Base-by-base conservation (phyloP, 371 early-diverging fungal genomes). In the Mortierella sp. region DNA sequence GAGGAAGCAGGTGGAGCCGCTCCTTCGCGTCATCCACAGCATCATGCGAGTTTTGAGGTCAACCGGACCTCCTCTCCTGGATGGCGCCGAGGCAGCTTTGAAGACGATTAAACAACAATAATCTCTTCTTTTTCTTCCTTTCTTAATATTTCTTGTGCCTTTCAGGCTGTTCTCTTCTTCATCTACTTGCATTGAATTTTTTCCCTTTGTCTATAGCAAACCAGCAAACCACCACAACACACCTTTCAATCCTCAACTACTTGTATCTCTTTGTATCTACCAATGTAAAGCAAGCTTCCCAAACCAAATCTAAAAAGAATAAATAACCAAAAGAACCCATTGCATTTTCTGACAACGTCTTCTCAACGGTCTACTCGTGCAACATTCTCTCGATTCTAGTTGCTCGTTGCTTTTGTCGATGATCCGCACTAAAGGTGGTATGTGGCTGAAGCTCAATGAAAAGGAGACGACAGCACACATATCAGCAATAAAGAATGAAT, bases 51-150 rank as follows among this genome's bases (percentile, higher is more conserved):
- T 50, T 84, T 84, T 72, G 85, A 84, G 28, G 85, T 84, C 38
- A 76, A 57, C n/a, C 71, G 85, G 28, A 73, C 19, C 34, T 72
- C 77, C 0, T 76, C 79, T 16, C 79, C 81, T 3, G 85, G 84
- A 57, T 84, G 84, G 84, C 80, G 84, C 16, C 78, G 84, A 0
- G 84, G 84, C 34, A 84, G 84, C 75, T 84, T 84, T 63, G 84
- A 80, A 28, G 84, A 84, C 26, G 84, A 84, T 74, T 84, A 48
- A 84, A 55, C 3, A 48, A 8, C 34, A 19, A 28, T 16, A 31
- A 1, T 16, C 63, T 2, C 31, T 31, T 63, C 31, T 13, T 50
- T 16, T 50, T 50, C 16, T 57, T n/a, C n/a, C 11, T 26, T 57
- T 26, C 26, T 21, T 24, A 19, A 54, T 24, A 58, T 31, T 31